phyloP scores from a whole-genome alignment of 371 early-diverging fungal species.

The Mortierella sp. region DNA sequence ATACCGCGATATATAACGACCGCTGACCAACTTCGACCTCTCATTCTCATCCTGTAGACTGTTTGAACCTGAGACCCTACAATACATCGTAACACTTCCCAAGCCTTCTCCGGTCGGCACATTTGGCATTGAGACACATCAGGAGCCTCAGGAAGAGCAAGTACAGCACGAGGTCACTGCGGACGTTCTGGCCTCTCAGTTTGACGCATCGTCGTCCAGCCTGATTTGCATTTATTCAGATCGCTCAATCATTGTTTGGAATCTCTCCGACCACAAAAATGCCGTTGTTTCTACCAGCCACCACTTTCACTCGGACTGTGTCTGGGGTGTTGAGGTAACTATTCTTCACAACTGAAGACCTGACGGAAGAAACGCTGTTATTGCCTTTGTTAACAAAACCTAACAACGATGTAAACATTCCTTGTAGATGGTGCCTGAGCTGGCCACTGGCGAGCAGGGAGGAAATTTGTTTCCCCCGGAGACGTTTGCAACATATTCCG shows the following conservation, averaged over 20 bases:
- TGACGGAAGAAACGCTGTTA: neutral
- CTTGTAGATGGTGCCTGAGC: constrained; percentile 31
- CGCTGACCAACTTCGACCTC: neutral
- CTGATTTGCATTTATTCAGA: constrained; percentile 79
- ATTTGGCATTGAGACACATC: constrained; percentile 4
- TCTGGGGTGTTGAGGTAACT: constrained; percentile 90
- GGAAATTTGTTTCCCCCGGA: constrained; percentile 64
- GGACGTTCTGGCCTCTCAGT: constrained; percentile 46
- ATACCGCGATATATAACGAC: neutral
- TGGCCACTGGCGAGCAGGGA: neutral
- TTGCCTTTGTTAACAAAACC: neutral
- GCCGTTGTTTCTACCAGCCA: constrained; percentile 78
- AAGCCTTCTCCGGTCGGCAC: constrained; percentile 80
- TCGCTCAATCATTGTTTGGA: constrained; percentile 82
- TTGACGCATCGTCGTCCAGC: constrained; percentile 52
- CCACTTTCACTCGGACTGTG: constrained; percentile 82
- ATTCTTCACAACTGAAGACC: no score
- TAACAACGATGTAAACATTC: neutral
- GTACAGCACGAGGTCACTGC: constrained; percentile 33
- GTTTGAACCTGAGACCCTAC: constrained; percentile 78
- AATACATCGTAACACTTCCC: constrained; percentile 80
- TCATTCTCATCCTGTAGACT: constrained; percentile 60
- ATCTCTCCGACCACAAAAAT: constrained; percentile 74
- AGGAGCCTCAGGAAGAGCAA: constrained; percentile 58
- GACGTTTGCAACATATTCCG: constrained; percentile 84